Conservation (phyloP, 208 protist species). For the Wallacemonas sp. region DNA sequence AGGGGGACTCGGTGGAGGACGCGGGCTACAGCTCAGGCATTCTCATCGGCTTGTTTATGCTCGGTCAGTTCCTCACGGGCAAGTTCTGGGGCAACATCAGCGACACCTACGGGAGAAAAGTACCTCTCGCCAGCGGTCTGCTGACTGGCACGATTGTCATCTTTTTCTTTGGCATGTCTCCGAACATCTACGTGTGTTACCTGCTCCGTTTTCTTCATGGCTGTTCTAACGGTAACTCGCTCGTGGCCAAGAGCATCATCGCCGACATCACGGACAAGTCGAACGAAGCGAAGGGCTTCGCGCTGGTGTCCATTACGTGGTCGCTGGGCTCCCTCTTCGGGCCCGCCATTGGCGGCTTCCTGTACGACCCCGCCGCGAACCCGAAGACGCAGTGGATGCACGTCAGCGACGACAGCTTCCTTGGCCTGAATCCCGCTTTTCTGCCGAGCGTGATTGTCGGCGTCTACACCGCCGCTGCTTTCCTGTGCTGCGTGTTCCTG, state of each 20-base stretch:
- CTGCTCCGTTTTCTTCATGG: conserved; percentile 69
- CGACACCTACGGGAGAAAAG: conserved; percentile 40
- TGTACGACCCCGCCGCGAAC: conserved; percentile 62
- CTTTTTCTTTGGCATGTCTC: conserved; percentile 41
- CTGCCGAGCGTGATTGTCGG: conserved; percentile 42
- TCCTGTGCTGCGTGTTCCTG: conserved; percentile 34
- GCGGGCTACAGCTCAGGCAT: conserved; percentile 37
- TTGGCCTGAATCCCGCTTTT: conserved; percentile 43
- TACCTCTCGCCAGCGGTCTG: conserved; percentile 28
- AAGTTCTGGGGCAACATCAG: conserved; percentile 44
- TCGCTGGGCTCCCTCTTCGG: conserved; percentile 57
- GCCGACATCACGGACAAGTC: conserved; percentile 71
- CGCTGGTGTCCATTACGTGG: conserved; percentile 93
- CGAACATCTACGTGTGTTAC: conserved; percentile 37
- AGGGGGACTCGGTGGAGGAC: conserved; percentile 17
- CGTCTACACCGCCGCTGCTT: conserved; percentile 33
- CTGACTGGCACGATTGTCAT: conserved; percentile 24
- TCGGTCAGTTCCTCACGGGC: conserved; percentile 39
- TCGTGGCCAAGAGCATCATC: conserved; percentile 70
- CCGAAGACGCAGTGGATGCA: conserved; percentile 24
- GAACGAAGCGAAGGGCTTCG: conserved; percentile 88
- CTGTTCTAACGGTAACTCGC: conserved; percentile 61
- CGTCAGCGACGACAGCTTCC: conserved; percentile 35
- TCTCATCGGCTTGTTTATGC: conserved; percentile 42
- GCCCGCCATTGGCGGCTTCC: conserved; percentile 57